Conservation (phyloP, 176 grass and related monocot species). For the Dendrocalamus sinicus region DNA sequence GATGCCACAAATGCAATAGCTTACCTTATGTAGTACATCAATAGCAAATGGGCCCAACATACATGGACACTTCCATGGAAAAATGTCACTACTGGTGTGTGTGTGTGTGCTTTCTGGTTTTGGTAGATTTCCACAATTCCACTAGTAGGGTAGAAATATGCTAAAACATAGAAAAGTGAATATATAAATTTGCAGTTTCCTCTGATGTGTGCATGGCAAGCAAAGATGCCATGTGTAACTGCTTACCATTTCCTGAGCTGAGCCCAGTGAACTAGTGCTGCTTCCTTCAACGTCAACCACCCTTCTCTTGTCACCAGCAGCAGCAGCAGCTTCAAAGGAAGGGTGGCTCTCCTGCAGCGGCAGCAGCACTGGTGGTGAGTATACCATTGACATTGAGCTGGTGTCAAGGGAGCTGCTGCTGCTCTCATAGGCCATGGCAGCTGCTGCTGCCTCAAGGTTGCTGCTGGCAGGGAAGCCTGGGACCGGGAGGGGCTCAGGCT, state of each 20-base stretch:
- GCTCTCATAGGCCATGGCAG: conserved; percentile 18
- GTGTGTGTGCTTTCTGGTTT: neutral
- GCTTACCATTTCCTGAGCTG: conserved; percentile 34
- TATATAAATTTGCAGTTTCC: neutral
- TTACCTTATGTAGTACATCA: neutral
- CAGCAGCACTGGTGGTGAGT: conserved; percentile 15
- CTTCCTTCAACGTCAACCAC: conserved; percentile 14
- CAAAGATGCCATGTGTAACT: neutral
- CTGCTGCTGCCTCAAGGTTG: neutral
- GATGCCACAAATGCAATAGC: conserved; percentile 9
- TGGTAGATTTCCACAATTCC: neutral
- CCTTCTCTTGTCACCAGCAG: neutral
- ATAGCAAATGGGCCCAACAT: neutral
- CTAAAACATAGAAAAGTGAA: neutral
- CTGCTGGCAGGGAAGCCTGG: conserved; percentile 11
- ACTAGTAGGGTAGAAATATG: neutral
- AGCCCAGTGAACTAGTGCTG: neutral
- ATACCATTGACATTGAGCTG: conserved; percentile 18
- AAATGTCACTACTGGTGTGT: neutral
- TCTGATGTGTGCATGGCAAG: neutral
- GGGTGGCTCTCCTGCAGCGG: conserved; percentile 10
- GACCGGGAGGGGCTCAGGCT: neutral
- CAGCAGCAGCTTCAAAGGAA: conserved; percentile 14
- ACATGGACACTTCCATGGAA: neutral
- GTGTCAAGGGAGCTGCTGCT: conserved; percentile 23